Percentiles rank a stretch among this genome's conserved stretches.
Conservation (phyloP, 805 yeast genomes). For the Candida takata region DNA sequence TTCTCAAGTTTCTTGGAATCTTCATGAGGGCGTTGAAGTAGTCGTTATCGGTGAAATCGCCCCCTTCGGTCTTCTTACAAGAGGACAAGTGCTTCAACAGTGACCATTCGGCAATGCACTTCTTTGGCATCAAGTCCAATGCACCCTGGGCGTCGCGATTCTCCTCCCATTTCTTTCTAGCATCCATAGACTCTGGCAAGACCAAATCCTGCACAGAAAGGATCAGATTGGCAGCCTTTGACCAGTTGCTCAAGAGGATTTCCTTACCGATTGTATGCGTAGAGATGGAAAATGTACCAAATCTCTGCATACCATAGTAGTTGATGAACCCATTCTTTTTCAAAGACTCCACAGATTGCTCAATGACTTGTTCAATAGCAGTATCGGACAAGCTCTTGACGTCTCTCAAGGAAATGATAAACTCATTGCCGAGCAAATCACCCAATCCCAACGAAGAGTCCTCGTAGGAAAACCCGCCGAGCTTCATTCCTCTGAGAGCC, state of each 20-base stretch:
- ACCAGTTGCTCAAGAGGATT: constrained; percentile 69
- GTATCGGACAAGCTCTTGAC: constrained; percentile 35
- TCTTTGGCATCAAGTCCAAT: constrained; percentile 72
- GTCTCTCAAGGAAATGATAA: constrained; percentile 76
- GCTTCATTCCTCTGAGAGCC: constrained; percentile 64
- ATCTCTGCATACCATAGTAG: constrained; percentile 97
- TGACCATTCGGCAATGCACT: constrained; percentile 78
- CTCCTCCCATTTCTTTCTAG: constrained; percentile 75
- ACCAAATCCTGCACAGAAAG: constrained; percentile 82
- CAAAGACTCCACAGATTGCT: constrained; percentile 49
- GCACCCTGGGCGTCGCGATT: constrained; percentile 62
- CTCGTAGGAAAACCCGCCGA: constrained; percentile 74
- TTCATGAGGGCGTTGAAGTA: constrained; percentile 78
- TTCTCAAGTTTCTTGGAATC: constrained; percentile 84
- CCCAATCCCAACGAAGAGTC: constrained; percentile 65
- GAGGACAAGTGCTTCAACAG: constrained; percentile 55
- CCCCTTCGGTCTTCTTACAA: constrained; percentile 40
- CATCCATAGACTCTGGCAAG: constrained; percentile 74
- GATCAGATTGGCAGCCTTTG: constrained; percentile 69
- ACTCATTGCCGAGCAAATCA: constrained; percentile 83
- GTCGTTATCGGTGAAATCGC: constrained; percentile 41
- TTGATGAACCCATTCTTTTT: constrained; percentile 75
- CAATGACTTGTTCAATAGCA: constrained; percentile 39
- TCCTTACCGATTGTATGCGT: constrained; percentile 81
- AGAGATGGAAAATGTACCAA: constrained; percentile 91